These are phyloP conservation scores for Lentinula lateritia DNA, from an alignment of 768 basidiomycete genomes.

Conservation along the genomic window DNA sequence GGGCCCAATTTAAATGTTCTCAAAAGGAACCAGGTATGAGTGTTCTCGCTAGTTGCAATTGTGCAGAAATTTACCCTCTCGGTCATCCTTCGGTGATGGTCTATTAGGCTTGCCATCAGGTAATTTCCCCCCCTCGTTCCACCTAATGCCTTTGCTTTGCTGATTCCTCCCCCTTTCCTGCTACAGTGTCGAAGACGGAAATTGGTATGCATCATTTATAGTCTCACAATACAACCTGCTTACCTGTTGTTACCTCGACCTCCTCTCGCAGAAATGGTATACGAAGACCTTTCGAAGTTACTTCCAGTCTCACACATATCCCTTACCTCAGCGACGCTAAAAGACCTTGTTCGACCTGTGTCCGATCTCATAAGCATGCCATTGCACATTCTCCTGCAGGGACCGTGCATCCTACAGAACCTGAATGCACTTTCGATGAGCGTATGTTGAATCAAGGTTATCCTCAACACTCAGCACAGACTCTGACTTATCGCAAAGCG, in stretches of 20 bases:
- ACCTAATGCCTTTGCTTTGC: neutral
- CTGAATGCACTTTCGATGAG: constrained; percentile 78
- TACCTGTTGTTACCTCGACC: constrained; percentile 12
- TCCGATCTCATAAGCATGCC: constrained; percentile 70
- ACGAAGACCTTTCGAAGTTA: neutral
- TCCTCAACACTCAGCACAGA: too few relatives aligned
- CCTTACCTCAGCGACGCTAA: constrained; percentile 55
- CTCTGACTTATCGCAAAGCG: constrained; percentile 22
- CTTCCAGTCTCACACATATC: constrained; percentile 5
- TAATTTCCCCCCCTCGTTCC: constrained; percentile 15
- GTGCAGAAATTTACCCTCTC: neutral
- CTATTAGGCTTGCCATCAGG: constrained; percentile 50
- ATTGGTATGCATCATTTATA: constrained; percentile 42
- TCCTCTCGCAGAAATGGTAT: constrained; percentile 53
- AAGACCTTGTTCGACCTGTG: constrained; percentile 72
- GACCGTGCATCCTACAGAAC: constrained; percentile 43
- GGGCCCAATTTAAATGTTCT: constrained; percentile 40
- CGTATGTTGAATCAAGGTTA: constrained; percentile 29
- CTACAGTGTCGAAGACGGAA: constrained; percentile 68
- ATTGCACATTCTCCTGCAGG: constrained; percentile 57
- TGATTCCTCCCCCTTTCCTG: constrained; percentile 19
- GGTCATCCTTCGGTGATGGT: constrained; percentile 4
- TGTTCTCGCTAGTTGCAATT: neutral
- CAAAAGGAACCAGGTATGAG: constrained; percentile 45
- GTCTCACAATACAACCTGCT: constrained; percentile 3